Evolutionary conservation across 345 rosid genomes (phyloP), one percentile per base, ranked within the genome.

Genomic region (Clausena lansium): DNA sequence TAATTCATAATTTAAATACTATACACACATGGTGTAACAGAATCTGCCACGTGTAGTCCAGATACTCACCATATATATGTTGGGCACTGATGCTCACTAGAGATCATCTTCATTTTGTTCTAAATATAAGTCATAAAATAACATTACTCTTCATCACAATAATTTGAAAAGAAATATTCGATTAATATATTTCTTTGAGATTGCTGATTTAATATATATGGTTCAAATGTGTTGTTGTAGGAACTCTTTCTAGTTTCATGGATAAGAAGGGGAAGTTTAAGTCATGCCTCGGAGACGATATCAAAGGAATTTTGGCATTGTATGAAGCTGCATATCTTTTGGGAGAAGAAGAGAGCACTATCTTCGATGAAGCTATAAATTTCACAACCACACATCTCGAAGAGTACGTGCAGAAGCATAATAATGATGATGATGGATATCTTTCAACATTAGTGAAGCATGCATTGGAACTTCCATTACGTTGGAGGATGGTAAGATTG

Each of bases 401-500:
- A 52, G 22, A 52, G 5, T 52, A 52, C 57, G 57, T 15, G 22
- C 5, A 14, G 20, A 52, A 52, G 57, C 20, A 52, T 52, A 52
- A 45, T 3, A 7, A 45, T 45, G 15, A 17, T 50, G 22, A 1
- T 17, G 57, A 52, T 11, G 50, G 22, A 22, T 68, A 79, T 54
- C 25, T 81, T 36, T 35, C 67, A 9, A 58, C 27, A 38, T 72
- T 85, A 32, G 88, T 78, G 52, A 76, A 33, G 2, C 88, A 81
- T 77, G 83, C 82, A 0, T 45, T 83, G 64, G 88, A 83, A 65
- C 73, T 77, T 41, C 88, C 90, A 3, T 67, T 81, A 10, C 87
- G 81, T 67, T 82, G 90, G 90, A 84, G 93, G 73, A 69, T 83
- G 77, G 75, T 30, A 11, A 87, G 90, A 69, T 28, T 79, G 47